Conservation (phyloP, 2,329 filamentous ascomycete species). For the Drechslerella stenobrocha region DNA sequence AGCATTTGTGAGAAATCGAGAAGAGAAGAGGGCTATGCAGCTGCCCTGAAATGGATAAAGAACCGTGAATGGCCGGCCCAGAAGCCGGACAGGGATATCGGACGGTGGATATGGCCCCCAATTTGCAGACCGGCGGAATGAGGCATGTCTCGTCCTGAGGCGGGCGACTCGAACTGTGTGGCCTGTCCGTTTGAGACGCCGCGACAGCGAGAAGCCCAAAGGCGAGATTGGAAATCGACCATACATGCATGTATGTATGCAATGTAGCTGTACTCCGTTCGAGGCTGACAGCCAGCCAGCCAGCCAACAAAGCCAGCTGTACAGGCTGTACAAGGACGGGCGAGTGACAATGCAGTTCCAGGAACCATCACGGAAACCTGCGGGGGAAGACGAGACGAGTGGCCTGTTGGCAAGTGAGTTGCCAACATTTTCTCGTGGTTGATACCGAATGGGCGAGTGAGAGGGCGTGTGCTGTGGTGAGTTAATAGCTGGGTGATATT, state of each 20-base stretch:
- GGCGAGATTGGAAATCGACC: conserved; percentile 26
- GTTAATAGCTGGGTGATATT: too few relatives aligned
- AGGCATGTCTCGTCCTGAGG: conserved; percentile 45
- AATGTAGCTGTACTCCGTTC: not conserved
- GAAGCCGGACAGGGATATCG: conserved; percentile 14
- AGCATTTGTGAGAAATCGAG: conserved; percentile 2
- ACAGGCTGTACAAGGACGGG: not conserved
- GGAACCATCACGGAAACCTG: not conserved
- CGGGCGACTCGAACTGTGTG: conserved; percentile 29
- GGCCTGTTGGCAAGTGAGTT: too few relatives aligned
- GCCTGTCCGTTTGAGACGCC: conserved; percentile 27
- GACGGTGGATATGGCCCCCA: conserved; percentile 29
- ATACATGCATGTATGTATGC: conserved; percentile 14
- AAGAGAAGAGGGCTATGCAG: not conserved
- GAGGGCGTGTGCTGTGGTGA: too few relatives aligned
- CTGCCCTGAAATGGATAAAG: conserved; percentile 1
- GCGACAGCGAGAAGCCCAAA: conserved; percentile 8
- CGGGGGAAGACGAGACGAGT: too few relatives aligned
- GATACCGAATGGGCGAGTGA: too few relatives aligned
- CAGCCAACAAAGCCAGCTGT: not conserved
- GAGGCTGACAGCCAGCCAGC: conserved; percentile 2
- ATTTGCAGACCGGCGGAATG: conserved; percentile 23
- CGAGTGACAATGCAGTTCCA: not conserved
- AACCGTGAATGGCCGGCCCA: conserved; percentile 3
- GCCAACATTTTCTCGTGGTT: too few relatives aligned